Conservation (phyloP, 2,329 filamentous ascomycete species). For the Ophiostoma sp. region DNA sequence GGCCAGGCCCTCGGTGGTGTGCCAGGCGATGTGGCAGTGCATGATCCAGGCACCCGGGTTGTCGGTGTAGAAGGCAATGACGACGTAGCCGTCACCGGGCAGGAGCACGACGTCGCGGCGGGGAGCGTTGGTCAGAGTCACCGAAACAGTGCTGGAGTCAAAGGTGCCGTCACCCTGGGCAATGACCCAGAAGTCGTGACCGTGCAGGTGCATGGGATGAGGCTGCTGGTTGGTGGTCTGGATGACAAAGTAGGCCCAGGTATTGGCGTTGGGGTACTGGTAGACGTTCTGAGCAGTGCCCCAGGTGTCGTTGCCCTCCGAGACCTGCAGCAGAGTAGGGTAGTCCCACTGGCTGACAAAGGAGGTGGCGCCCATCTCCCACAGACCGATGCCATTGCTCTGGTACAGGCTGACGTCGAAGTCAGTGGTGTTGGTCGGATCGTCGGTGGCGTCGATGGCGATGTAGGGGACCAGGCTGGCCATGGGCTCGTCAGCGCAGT, state of each 20-base stretch:
- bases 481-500: constrained; percentile 31
- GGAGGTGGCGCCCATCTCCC: constrained; percentile 29
- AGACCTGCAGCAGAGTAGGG: constrained; percentile 25
- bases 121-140: constrained; percentile 38
- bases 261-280: constrained; percentile 19
- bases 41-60: constrained; percentile 49
- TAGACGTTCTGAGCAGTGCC: constrained; percentile 23
- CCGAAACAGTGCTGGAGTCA: constrained; percentile 23
- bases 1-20: constrained; percentile 44
- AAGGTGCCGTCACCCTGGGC: constrained; percentile 27
- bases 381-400: constrained; percentile 26
- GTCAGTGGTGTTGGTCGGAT: constrained; percentile 17
- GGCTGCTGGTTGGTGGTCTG: constrained; percentile 21
- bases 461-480: constrained; percentile 30
- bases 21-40: constrained; percentile 52
- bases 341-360: constrained; percentile 30
- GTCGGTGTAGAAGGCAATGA: constrained; percentile 43
- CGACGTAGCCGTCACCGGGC: constrained; percentile 39
- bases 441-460: constrained; percentile 24
- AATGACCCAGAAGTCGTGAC: constrained; percentile 41
- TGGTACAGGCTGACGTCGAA: constrained; percentile 19
- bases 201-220: constrained; percentile 43
- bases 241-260: constrained; percentile 27
- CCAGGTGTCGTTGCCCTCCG: constrained; percentile 24
- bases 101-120: constrained; percentile 43